phyloP scores from a whole-genome alignment of 768 basidiomycete genomes.

The Lactifluus hygrophoroides region DNA sequence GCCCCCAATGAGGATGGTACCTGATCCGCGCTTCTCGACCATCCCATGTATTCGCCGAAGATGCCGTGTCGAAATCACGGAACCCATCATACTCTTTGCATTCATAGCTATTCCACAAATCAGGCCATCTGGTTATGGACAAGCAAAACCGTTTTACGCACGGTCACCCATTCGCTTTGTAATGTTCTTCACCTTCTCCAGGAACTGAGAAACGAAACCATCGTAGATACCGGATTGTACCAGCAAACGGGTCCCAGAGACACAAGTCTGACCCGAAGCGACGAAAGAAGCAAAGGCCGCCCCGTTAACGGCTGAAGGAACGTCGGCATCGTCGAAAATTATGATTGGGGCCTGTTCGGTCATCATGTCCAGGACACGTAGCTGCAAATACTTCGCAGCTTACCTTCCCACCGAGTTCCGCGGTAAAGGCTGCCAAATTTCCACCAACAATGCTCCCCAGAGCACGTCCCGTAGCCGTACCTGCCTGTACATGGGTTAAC shows the following conservation, averaged over 20 bases:
- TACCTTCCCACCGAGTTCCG: constrained; percentile 83
- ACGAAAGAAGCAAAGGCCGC: constrained; percentile 77
- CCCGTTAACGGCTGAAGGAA: constrained; percentile 70
- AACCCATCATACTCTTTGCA: constrained; percentile 66
- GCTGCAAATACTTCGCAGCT: neutral
- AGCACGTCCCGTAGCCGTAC: constrained; percentile 66
- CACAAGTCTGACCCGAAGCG: constrained; percentile 84
- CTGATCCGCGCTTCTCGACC: constrained; percentile 36
- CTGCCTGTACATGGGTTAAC: constrained; percentile 41
- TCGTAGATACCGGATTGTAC: constrained; percentile 65
- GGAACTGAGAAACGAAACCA: constrained; percentile 50
- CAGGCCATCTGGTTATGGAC: neutral
- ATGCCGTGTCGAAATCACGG: constrained; percentile 61
- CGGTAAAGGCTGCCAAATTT: constrained; percentile 69
- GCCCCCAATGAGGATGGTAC: constrained; percentile 56
- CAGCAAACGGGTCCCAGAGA: constrained; percentile 82
- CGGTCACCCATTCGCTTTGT: constrained; percentile 69
- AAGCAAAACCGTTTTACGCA: constrained; percentile 25
- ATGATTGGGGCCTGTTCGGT: constrained; percentile 61
- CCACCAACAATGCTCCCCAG: constrained; percentile 65
- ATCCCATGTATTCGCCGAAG: constrained; percentile 57
- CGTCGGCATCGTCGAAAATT: constrained; percentile 71
- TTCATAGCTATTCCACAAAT: constrained; percentile 48
- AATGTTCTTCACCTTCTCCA: constrained; percentile 56
- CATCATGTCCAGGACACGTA: neutral